Conservation (phyloP, 139 green algal species). For the Picochlorum sp. region DNA sequence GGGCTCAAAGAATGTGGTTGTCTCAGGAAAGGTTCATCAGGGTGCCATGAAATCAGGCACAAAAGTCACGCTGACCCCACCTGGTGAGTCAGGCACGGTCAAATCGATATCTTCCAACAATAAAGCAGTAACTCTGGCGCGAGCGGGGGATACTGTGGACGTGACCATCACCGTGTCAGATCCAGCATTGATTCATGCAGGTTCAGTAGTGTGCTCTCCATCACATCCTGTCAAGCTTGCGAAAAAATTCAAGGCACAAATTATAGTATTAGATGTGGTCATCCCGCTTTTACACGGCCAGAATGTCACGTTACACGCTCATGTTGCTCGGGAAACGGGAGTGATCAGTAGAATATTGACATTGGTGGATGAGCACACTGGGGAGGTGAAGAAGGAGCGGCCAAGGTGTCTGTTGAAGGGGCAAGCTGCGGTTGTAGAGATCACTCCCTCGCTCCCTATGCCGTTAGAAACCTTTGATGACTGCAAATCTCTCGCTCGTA, state of each 20-base stretch:
- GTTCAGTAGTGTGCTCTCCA: constrained; percentile 52
- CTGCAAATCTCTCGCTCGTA: constrained; percentile 63
- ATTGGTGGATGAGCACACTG: constrained; percentile 63
- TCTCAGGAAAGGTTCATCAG: constrained; percentile 79
- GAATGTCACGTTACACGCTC: constrained; percentile 56
- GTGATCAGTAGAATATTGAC: constrained; percentile 53
- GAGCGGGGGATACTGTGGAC: constrained; percentile 71
- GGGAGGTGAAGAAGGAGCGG: constrained; percentile 44
- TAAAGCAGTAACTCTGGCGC: constrained; percentile 35
- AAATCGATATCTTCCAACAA: constrained; percentile 33
- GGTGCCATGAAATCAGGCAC: constrained; percentile 50
- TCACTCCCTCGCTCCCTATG: constrained; percentile 49
- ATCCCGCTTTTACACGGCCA: constrained; percentile 71
- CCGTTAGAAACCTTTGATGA: constrained; percentile 69
- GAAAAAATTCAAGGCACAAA: constrained; percentile 41
- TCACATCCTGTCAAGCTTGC: constrained; percentile 66
- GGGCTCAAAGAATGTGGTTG: constrained; percentile 28
- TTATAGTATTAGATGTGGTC: constrained; percentile 72
- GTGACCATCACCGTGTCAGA: constrained; percentile 59
- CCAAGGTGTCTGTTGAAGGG: constrained; percentile 61
- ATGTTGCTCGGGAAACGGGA: constrained; percentile 61
- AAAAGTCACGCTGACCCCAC: constrained; percentile 63
- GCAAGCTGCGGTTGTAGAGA: constrained; percentile 69
- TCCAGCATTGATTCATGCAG: constrained; percentile 3
- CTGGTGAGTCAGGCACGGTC: constrained; percentile 34